Conservation (phyloP, 2,329 filamentous ascomycete species). For the Phialophora verrucosa region DNA sequence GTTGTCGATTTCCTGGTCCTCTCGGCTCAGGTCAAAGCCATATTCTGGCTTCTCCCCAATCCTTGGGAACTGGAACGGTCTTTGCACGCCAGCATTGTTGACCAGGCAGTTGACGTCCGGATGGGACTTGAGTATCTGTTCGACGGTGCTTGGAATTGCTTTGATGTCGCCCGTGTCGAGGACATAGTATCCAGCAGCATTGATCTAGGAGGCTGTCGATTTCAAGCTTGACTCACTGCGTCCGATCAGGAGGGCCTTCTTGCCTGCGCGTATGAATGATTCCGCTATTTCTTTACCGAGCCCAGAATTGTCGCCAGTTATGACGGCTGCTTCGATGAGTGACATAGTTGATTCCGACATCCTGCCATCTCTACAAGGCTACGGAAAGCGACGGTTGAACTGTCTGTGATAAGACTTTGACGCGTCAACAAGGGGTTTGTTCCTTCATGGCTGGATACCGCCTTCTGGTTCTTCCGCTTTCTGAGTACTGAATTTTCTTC, state of each 20-base stretch:
- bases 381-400: background rate
- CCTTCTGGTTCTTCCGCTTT: background rate
- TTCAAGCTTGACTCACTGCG: constrained; percentile 60
- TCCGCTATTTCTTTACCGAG: constrained; percentile 40
- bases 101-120: constrained; percentile 63
- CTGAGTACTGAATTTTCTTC: no score
- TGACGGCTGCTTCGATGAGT: constrained; percentile 33
- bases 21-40: constrained; percentile 51
- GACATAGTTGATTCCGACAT: constrained; percentile 13
- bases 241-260: constrained; percentile 40
- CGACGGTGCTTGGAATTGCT: constrained; percentile 50
- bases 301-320: constrained; percentile 40
- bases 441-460: background rate
- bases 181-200: constrained; percentile 58
- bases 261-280: constrained; percentile 36
- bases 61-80: constrained; percentile 55
- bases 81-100: constrained; percentile 66
- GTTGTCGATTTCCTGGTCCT: constrained; percentile 64
- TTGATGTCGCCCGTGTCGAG: constrained; percentile 57
- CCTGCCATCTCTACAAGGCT: background rate
- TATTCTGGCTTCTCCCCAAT: constrained; percentile 39
- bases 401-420: background rate
- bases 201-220: constrained; percentile 51
- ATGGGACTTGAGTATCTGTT: constrained; percentile 55
- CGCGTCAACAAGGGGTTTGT: background rate